phyloP scores from a whole-genome alignment of 208 protist genomes.

The Dictyostelium gargantuum region DNA sequence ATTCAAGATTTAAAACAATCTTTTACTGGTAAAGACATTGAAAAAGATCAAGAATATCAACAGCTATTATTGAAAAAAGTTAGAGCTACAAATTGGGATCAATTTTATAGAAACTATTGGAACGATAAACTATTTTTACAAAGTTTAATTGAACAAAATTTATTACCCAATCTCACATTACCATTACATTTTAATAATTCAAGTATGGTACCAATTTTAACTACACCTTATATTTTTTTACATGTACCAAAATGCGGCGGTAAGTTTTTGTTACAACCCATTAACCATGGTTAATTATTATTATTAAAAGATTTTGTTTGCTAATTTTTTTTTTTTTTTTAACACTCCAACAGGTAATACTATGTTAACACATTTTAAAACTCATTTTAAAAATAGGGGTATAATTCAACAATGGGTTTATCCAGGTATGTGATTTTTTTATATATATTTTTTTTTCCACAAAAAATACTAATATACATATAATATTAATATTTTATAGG shows the following conservation, averaged over 20 bases:
- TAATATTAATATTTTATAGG: not conserved
- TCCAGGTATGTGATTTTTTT: not conserved
- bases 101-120: not conserved
- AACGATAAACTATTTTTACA: not conserved
- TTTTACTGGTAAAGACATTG: not conserved
- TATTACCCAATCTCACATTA: not conserved
- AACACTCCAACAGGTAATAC: too few relatives aligned
- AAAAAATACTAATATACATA: not conserved
- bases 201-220: not conserved
- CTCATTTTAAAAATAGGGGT: not conserved
- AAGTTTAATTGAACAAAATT: not conserved
- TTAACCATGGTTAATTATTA: too few relatives aligned
- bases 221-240: not conserved
- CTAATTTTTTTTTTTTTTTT: too few relatives aligned
- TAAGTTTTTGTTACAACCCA: too few relatives aligned
- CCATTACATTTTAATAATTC: not conserved
- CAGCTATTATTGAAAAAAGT: not conserved
- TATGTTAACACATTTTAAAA: not conserved
- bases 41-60: not conserved
- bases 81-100: not conserved
- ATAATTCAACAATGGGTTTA: not conserved
- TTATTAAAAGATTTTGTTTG: too few relatives aligned
- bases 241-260: not conserved
- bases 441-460: not conserved
- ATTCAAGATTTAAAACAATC: not conserved